Percentiles rank a stretch among this genome's conserved stretches.
Evolutionary conservation across 2,329 filamentous ascomycete genomes (phyloP).

Genomic region (Cercospora citrullina): DNA sequence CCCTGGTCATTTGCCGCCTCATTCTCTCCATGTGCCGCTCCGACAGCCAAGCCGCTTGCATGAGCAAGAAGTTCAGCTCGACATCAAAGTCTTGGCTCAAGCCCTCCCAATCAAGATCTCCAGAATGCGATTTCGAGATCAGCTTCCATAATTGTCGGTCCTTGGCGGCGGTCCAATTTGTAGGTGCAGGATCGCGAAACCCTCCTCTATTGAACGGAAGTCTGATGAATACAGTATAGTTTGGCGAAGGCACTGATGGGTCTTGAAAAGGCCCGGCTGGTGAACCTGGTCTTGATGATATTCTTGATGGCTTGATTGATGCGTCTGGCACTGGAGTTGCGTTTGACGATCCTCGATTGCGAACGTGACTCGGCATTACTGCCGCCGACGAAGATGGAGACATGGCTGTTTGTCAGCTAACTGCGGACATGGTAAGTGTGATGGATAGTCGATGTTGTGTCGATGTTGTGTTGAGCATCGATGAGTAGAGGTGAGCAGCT

Average conservation of each 20-base stretch:
- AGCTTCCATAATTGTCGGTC: conserved; percentile 89
- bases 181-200: conserved; percentile 87
- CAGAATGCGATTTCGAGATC: conserved; percentile 67
- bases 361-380: conserved; percentile 18
- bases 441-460: conserved; percentile 16
- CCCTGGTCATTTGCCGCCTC: conserved; percentile 80
- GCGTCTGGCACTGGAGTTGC: conserved; percentile 22
- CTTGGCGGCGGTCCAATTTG: conserved; percentile 84
- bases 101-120: conserved; percentile 71
- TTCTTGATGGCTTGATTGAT: conserved; percentile 16
- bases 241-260: conserved; percentile 26
- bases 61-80: conserved; percentile 81
- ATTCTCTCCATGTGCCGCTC: conserved; percentile 89
- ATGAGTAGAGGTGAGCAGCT: conserved; percentile 6
- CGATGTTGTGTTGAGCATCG: conserved; percentile 14
- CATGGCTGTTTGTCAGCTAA: conserved; percentile 21
- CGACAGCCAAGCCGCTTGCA: conserved; percentile 92
- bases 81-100: conserved; percentile 68
- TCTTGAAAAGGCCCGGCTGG: conserved; percentile 12
- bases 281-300: conserved; percentile 24
- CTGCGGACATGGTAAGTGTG: neutral
- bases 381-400: conserved; percentile 30
- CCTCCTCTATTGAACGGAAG: conserved; percentile 84
- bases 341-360: conserved; percentile 30
- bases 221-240: conserved; percentile 76